Evolutionary conservation across 768 basidiomycete genomes (phyloP).

Genomic region (Bullera alba): DNA sequence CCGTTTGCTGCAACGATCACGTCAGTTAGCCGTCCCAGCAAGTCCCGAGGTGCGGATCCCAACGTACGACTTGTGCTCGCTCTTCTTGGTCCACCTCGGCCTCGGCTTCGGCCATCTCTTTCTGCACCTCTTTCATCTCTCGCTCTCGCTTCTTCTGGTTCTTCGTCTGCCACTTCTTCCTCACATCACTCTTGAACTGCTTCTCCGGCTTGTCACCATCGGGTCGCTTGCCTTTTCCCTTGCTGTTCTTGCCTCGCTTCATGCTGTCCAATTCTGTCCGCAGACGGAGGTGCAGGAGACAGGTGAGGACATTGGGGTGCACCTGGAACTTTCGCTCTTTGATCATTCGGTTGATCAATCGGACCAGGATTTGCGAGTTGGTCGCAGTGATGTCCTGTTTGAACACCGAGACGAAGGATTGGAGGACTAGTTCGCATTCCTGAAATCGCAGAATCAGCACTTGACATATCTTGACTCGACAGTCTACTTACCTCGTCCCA

Average conservation of each 20-base stretch:
- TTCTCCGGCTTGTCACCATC: slow-evolving; percentile 54
- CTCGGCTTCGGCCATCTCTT: slow-evolving; percentile 88
- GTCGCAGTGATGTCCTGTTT: slow-evolving; percentile 70
- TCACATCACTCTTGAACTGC: slow-evolving; percentile 44
- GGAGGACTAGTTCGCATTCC: slow-evolving; percentile 78
- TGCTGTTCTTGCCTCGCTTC: slow-evolving; percentile 49
- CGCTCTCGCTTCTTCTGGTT: slow-evolving; percentile 76
- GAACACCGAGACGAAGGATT: slow-evolving; percentile 74
- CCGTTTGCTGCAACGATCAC: slow-evolving; percentile 87
- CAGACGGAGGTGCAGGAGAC: slow-evolving; percentile 75
- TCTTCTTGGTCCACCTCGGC: slow-evolving; percentile 91
- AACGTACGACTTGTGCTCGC: slow-evolving; percentile 66
- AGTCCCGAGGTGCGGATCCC: background rate
- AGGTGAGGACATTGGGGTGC: slow-evolving; percentile 78
- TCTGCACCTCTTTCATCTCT: slow-evolving; percentile 82
- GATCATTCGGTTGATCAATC: slow-evolving; percentile 88
- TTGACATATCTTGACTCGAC: background rate
- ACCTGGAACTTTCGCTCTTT: slow-evolving; percentile 87
- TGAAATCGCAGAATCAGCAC: slow-evolving; percentile 42
- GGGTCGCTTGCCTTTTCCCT: slow-evolving; percentile 55
- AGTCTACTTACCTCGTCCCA: slow-evolving; percentile 76
- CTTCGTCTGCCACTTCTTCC: slow-evolving; percentile 76
- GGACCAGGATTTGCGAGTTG: slow-evolving; percentile 79
- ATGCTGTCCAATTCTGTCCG: slow-evolving; percentile 71
- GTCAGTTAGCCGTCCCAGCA: slow-evolving; percentile 3